Evolutionary conservation across 495 filamentous ascomycete genomes (phyloP), one percentile per base, ranked within the genome.

Genomic region (Xylaria bambusicola): DNA sequence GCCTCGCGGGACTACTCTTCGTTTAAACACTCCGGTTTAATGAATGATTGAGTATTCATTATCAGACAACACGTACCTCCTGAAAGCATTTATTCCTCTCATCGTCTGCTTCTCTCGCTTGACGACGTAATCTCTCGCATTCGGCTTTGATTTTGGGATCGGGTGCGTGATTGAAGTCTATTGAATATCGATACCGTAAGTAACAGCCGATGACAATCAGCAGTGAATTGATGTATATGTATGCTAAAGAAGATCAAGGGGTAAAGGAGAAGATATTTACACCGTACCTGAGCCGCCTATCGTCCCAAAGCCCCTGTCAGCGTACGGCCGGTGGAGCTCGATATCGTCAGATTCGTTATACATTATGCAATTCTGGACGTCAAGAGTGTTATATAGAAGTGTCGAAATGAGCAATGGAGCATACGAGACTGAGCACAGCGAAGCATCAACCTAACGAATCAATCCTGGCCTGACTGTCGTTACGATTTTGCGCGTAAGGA

Each of bases 111-210:
- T 79, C 31, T 80, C 81, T 65, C 88, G 87, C 77, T 93, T 90
- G 26, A 78, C 79, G 48, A 85, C 89, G 74, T 95, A 98, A 83
- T 31, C 91, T 92, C 66, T 97, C 92, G 75, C 97, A 98, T 75
- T 97, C 93, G 58, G 81, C 81, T 75, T 98, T 92, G 41, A 86
- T 81, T 56, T 86, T 80, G 60, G 69, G 67, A 72, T 80, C 85
- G 54, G 84, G 78, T 13, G 76, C 76, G 75, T 92, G 90, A 75
- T 91, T 92, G 84, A 94, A 93, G 76, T 89, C 92, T 95, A 66
- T 53, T 49, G 12, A n/a, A 57, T 26, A 41, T 47, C 31, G 5
- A 12, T 49, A 31, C 3, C 36, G 44, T 57, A 57, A 49, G 42
- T 31, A 2, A 35, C 5, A 2, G n/a, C 10, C 42, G 6, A 2